phyloP scores from a whole-genome alignment of 2,329 filamentous ascomycete species.

The Corynespora cassiicola region DNA sequence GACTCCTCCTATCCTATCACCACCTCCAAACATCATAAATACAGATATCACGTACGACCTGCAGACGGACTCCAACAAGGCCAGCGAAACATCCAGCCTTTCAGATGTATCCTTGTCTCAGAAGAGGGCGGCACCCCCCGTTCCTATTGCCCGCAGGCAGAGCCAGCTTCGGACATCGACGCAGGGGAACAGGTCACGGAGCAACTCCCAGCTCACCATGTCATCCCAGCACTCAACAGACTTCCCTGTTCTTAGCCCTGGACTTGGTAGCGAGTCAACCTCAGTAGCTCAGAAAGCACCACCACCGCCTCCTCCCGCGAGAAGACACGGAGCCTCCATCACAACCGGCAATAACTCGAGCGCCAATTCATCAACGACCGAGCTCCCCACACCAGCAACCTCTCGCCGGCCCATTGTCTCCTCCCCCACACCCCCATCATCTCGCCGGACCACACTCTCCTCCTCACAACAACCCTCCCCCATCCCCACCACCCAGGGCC shows the following conservation, averaged over 20 bases:
- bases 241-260: slow-evolving; percentile 22
- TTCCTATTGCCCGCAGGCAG: slow-evolving; percentile 42
- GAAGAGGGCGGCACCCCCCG: slow-evolving; percentile 42
- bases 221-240: slow-evolving; percentile 44
- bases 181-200: slow-evolving; percentile 35
- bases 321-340: slow-evolving; percentile 38
- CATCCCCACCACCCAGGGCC: slow-evolving; percentile 13
- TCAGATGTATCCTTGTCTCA: slow-evolving; percentile 28
- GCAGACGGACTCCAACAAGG: slow-evolving; percentile 15
- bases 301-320: slow-evolving; percentile 39
- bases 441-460: slow-evolving; percentile 32
- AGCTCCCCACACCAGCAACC: slow-evolving; percentile 28
- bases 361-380: slow-evolving; percentile 36
- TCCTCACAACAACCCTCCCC: slow-evolving; percentile 30
- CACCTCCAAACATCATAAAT: slow-evolving; percentile 24
- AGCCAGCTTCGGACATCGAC: slow-evolving; percentile 42
- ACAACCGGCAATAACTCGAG: slow-evolving; percentile 29
- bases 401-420: slow-evolving; percentile 27
- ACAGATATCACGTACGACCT: slow-evolving; percentile 25
- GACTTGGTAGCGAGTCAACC: slow-evolving; percentile 16
- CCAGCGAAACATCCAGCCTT: slow-evolving; percentile 21
- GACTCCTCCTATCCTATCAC: slow-evolving; percentile 47
- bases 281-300: slow-evolving; percentile 31
- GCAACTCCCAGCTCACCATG: slow-evolving; percentile 43
- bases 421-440: slow-evolving; percentile 24